phyloP scores from a whole-genome alignment of 2,329 filamentous ascomycete genomes.

The Aureobasidium melanogenum region DNA sequence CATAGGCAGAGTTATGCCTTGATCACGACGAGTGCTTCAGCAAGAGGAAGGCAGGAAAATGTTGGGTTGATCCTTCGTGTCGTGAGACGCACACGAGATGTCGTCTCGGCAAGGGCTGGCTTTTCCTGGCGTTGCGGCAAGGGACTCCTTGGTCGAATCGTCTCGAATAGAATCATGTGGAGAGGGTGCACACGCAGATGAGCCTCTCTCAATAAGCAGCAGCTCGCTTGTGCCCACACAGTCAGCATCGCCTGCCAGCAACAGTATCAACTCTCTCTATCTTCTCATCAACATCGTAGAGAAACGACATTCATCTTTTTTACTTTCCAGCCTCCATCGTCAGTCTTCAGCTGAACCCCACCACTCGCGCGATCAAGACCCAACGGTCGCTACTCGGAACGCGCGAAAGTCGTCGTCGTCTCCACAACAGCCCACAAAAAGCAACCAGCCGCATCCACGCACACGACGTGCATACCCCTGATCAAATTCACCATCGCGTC shows the following conservation, averaged over 20 bases:
- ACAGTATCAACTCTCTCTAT: neutral
- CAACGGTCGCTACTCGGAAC: constrained; percentile 6
- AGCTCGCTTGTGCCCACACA: constrained; percentile 3
- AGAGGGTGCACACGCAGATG: neutral
- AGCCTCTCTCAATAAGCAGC: neutral
- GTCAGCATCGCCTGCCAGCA: neutral
- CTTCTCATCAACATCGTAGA: neutral
- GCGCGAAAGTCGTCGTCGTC: constrained; percentile 3
- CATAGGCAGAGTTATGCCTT: neutral
- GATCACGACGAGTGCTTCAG: neutral
- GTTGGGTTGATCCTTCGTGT: neutral
- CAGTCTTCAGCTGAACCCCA: neutral
- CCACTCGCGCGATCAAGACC: neutral
- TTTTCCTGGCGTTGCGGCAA: neutral
- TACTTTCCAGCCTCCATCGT: neutral
- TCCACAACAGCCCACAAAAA: constrained; percentile 8
- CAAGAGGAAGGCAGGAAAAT: neutral
- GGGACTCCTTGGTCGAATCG: neutral
- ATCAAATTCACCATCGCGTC: neutral
- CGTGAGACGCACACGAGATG: neutral
- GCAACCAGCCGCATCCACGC: constrained; percentile 1
- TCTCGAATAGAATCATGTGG: constrained; percentile 8
- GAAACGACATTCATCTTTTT: neutral
- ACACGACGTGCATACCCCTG: neutral
- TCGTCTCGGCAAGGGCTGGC: neutral